Evolutionary conservation across 345 rosid genomes (phyloP), one percentile per base, ranked within the genome.

Genomic region (Gossypium arboreum): DNA sequence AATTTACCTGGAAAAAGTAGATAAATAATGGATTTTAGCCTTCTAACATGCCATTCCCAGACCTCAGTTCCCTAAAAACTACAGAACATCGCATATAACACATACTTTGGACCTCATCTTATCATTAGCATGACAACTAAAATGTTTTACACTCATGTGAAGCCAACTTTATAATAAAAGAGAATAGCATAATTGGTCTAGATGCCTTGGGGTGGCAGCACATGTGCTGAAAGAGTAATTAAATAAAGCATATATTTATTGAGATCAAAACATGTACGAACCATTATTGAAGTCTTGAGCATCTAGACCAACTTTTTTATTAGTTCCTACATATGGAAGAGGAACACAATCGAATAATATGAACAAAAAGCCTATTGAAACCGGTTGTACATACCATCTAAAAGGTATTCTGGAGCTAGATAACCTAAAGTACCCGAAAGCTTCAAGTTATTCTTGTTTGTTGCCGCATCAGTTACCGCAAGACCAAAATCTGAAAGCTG

Each of bases 401-500:
- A 81, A 73, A 95, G 85, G 75, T 95, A 95, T 85, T 95, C 98
- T 0, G 98, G 99, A 22, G 98, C 99, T 13, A 95, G 88, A 62
- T 95, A 95, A 67, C 98, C 98, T 76, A 93, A 82, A 0, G 99
- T 95, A 77, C 98, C 98, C 0, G 98, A 95, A 66, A 95, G 96
- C 84, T 91, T 91, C 79, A 86, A 85, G 73, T 86, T 87, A 74
- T 85, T 88, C 84, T 82, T 90, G 84, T 87, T 87, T 60, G 82
- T 86, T 71, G 86, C 79, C 18, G 89, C 90, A 78, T 87, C 86
- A 3, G 89, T 83, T 75, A 95, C 91, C 56, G 99, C 98, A 62
- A 95, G 96, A 76, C 98, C 98, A 79, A 95, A 95, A 86, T 95
- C 98, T 56, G 99, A 91, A 24, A 95, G 89, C 99, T 95, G 89